These are phyloP conservation scores for Zygnema cylindricum DNA, from an alignment of 139 green algal species.

Conservation along the genomic window DNA sequence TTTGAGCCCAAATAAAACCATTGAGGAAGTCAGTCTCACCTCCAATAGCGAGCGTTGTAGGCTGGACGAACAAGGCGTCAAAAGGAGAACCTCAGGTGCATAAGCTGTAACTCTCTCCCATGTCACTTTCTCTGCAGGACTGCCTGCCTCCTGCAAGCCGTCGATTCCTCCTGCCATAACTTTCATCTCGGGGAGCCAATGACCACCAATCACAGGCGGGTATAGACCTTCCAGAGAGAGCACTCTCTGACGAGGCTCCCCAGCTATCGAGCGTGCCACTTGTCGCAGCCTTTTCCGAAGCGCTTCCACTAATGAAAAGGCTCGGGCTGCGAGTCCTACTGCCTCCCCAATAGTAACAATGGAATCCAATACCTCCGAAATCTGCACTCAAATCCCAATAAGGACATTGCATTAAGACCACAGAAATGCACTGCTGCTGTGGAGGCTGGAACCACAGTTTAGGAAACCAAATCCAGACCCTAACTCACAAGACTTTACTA, in stretches of 20 bases:
- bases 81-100: conserved; percentile 80
- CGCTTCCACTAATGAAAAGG: conserved; percentile 69
- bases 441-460: too few species aligned
- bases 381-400: conserved; percentile 26
- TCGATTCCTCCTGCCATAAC: conserved; percentile 68
- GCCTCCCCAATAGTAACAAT: conserved; percentile 80
- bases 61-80: conserved; percentile 62
- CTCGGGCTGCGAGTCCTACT: conserved; percentile 68
- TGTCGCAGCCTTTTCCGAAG: conserved; percentile 76
- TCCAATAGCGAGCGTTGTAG: conserved; percentile 62
- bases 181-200: conserved; percentile 77
- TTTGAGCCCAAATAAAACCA: too few species aligned
- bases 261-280: conserved; percentile 66
- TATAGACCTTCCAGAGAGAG: conserved; percentile 73
- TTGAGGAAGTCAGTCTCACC: conserved; percentile 56
- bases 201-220: conserved; percentile 66
- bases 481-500: too few species aligned
- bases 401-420: too few species aligned
- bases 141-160: conserved; percentile 68
- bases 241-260: conserved; percentile 66
- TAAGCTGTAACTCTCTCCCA: conserved; percentile 69
- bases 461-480: too few species aligned
- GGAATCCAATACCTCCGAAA: conserved; percentile 80
- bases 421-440: too few species aligned
- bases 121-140: conserved; percentile 51